Evolutionary conservation across 768 basidiomycete species (phyloP).

Genomic region (Mycena kentingensis): DNA sequence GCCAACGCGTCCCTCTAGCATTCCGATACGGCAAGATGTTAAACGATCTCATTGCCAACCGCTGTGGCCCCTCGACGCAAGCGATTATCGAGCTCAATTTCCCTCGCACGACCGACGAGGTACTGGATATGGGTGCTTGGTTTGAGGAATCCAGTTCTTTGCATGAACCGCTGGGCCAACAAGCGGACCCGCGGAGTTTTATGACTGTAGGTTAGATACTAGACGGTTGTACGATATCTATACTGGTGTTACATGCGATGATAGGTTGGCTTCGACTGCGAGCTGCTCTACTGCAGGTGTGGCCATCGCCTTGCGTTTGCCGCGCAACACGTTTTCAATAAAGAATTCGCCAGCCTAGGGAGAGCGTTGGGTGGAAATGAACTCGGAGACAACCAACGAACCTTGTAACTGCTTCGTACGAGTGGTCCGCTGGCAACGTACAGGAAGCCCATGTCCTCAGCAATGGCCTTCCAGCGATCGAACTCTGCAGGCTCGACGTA

Average conservation of each 20-base stretch:
- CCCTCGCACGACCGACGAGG: slow-evolving; percentile 11
- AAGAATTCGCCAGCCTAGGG: slow-evolving; percentile 91
- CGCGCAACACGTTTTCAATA: slow-evolving; percentile 85
- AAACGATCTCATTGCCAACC: slow-evolving; percentile 45
- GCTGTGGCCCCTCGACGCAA: slow-evolving; percentile 31
- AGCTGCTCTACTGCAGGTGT: slow-evolving; percentile 23
- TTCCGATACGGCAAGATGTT: slow-evolving; percentile 62
- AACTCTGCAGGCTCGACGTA: slow-evolving; percentile 96
- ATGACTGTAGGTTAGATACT: slow-evolving; percentile 13
- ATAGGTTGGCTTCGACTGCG: no score
- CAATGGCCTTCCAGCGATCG: slow-evolving; percentile 84
- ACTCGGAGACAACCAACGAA: slow-evolving; percentile 33
- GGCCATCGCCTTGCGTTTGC: slow-evolving; percentile 49
- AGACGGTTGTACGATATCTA: no score
- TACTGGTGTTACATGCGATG: neutral
- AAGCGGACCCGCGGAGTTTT: slow-evolving; percentile 2
- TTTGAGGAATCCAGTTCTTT: slow-evolving; percentile 4
- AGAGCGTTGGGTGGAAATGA: neutral
- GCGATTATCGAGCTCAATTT: slow-evolving; percentile 2
- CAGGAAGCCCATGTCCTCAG: slow-evolving; percentile 92
- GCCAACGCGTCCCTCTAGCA: slow-evolving; percentile 68
- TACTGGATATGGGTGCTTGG: slow-evolving; percentile 6
- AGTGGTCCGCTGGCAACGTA: slow-evolving; percentile 97
- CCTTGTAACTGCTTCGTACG: slow-evolving; percentile 97
- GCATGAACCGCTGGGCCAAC: slow-evolving; percentile 19